Conservation (phyloP, 2,329 filamentous ascomycete genomes). For the Pochonia chlamydosporia region DNA sequence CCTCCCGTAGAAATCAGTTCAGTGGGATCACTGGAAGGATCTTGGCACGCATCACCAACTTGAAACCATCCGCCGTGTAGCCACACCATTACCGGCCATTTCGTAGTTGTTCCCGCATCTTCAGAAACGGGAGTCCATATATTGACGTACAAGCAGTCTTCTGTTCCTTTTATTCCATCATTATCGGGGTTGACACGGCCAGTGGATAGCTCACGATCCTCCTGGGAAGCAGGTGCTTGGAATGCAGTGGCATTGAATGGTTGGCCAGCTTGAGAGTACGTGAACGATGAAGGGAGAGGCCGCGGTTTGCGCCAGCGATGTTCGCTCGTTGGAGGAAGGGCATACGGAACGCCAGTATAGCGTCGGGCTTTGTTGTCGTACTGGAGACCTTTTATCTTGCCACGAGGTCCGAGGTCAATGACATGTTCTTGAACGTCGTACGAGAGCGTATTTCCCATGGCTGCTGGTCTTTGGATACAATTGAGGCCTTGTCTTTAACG, state of each 20-base stretch:
- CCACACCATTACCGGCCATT: constrained; percentile 29
- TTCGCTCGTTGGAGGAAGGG: constrained; percentile 29
- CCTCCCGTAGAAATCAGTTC: constrained; percentile 31
- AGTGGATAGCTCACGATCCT: constrained; percentile 7
- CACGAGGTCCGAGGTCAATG: constrained; percentile 19
- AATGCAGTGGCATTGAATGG: constrained; percentile 31
- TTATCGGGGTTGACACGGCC: neutral
- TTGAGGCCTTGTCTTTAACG: too few species aligned
- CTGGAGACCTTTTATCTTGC: constrained; percentile 26
- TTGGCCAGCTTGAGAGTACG: constrained; percentile 17
- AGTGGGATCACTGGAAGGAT: constrained; percentile 34
- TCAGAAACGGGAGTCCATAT: constrained; percentile 36
- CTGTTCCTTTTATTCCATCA: constrained; percentile 23
- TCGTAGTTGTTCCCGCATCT: constrained; percentile 8
- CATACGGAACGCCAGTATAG: constrained; percentile 32
- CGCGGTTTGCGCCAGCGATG: constrained; percentile 32
- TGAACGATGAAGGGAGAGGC: constrained; percentile 21
- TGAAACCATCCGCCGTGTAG: constrained; percentile 43
- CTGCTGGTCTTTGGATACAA: too few species aligned
- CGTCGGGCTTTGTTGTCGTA: constrained; percentile 27
- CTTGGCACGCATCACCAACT: constrained; percentile 36
- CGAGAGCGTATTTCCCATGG: constrained; percentile 21
- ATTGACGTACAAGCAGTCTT: constrained; percentile 40
- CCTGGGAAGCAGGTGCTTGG: constrained; percentile 33
- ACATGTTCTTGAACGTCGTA: constrained; percentile 16